These are phyloP conservation scores for Astrothelium macrocarpum DNA, from an alignment of 495 filamentous ascomycete species.

Conservation along the genomic window DNA sequence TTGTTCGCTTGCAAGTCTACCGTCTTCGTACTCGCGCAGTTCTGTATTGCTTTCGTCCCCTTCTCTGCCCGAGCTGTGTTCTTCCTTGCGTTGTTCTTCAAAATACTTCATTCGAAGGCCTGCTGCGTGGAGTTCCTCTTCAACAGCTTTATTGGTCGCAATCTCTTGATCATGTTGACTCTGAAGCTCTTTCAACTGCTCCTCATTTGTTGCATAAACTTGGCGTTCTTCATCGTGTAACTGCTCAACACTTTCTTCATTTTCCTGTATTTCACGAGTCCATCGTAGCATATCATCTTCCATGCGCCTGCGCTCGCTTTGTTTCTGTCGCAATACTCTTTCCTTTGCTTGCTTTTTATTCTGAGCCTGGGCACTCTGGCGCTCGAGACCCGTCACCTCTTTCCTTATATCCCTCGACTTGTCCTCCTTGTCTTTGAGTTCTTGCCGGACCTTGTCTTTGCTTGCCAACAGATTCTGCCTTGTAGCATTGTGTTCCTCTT, in stretches of 20 bases:
- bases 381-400: conserved; percentile 70
- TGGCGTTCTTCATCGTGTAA: conserved; percentile 40
- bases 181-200: conserved; percentile 42
- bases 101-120: conserved; percentile 53
- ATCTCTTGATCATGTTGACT: conserved; percentile 45
- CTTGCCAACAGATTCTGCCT: conserved; percentile 52
- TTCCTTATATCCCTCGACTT: conserved; percentile 69
- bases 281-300: conserved; percentile 51
- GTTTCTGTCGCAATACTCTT: conserved; percentile 51
- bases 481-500: conserved; percentile 62
- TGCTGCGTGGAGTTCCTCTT: conserved; percentile 54
- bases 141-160: conserved; percentile 44
- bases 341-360: conserved; percentile 72
- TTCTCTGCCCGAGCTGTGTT: conserved; percentile 41
- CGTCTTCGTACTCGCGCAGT: conserved; percentile 45
- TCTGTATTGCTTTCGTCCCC: conserved; percentile 39
- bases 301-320: conserved; percentile 51
- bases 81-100: conserved; percentile 47
- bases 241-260: conserved; percentile 39
- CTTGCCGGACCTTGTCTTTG: conserved; percentile 61
- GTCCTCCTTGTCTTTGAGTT: conserved; percentile 77
- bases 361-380: conserved; percentile 74
- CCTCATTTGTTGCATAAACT: conserved; percentile 37
- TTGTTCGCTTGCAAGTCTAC: conserved; percentile 46
- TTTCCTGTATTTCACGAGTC: conserved; percentile 44